Percentiles rank a stretch among this genome's conserved stretches.
These are phyloP conservation scores for Rhodofomes roseus DNA, from an alignment of 1,284 basidiomycete genomes.

Conservation along the genomic window DNA sequence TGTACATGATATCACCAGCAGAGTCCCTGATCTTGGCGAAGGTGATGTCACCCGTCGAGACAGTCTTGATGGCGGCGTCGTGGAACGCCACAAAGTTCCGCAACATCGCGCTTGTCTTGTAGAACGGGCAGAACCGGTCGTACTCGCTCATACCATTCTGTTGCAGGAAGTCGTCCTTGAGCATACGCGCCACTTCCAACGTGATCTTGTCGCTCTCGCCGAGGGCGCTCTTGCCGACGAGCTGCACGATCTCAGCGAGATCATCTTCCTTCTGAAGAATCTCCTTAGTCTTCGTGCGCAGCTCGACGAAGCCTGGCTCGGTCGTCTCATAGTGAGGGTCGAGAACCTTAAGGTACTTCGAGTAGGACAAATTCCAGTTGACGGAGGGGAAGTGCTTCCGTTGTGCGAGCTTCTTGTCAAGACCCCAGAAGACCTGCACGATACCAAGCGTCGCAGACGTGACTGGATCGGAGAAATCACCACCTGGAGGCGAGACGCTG, in stretches of 20 bases:
- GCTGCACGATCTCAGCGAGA: conserved; percentile 97
- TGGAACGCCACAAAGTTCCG: conserved; percentile 96
- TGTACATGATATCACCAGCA: conserved; percentile 87
- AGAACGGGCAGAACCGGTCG: conserved; percentile 97
- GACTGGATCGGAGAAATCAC: conserved; percentile 99
- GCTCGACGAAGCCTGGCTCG: conserved; percentile 90
- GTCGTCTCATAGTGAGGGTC: conserved; percentile 91
- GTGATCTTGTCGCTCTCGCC: conserved; percentile 99
- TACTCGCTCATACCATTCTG: conserved; percentile 99
- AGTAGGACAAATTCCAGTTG: conserved; percentile 99
- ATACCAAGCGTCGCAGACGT: conserved; percentile 97
- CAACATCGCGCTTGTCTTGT: conserved; percentile 96
- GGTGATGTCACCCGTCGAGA: conserved; percentile 85
- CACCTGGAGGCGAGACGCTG: conserved; percentile 96
- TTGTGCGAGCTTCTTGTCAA: conserved; percentile 95
- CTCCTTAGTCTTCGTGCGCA: conserved; percentile 91
- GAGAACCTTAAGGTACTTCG: conserved; percentile 95
- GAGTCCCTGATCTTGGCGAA: conserved; percentile 91
- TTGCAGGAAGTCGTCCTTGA: conserved; percentile 98
- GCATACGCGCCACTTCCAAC: conserved; percentile 94
- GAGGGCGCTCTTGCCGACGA: conserved; percentile 97
- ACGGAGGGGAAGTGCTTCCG: conserved; percentile 98
- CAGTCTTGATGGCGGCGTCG: conserved; percentile 82
- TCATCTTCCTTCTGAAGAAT: conserved; percentile 99
- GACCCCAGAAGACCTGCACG: conserved; percentile 98